Base-by-base conservation (phyloP, 2,329 filamentous ascomycete genomes). In the Talaromyces piceae region DNA sequence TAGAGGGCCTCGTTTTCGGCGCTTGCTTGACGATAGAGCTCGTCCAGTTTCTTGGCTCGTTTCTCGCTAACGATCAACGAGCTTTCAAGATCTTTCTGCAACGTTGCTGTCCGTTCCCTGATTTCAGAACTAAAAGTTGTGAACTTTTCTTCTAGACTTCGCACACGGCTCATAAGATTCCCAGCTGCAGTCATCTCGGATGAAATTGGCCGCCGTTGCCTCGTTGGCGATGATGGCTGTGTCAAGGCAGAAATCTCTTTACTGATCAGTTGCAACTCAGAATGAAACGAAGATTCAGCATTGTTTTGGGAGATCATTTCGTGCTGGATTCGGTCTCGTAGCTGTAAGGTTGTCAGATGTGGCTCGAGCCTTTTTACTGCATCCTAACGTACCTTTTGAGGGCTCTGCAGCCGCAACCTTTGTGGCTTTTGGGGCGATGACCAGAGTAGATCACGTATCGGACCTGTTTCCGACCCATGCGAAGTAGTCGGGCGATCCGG, bases 1-100 rank as follows among this genome's bases (percentile, higher is more conserved):
- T 96, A 96, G 50, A 97, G 76, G 26, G 91, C 80, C 70, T 96
- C 91, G 61, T 96, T 97, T 73, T 97, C 91, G 0, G 88, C 87
- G 60, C 84, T 89, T 13, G 84, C 81, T 63, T 95, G 89, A 57
- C 88, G 87, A 72, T 94, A 95, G 47, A 95, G 74, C 69, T 94
- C 87, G 65, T 96, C 91, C 49, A 96, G 81, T 37, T 86, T 86
- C 60, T 84, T 86, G 53, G 85, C 84, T 60, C 93, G 91, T 53
- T 79, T 79, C 65, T 96, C 90, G 12, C 81, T 83, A 1, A 88
- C 82, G 60, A 81, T 78, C 12, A 95, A 75, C 1, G 83, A 84
- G 18, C 75, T 81, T 39, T 88, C 82, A 58, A 94, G 73, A 57
- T 95, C 89, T 26, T 74, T 75, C 54, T 86, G 81, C 47, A 95